Conservation (phyloP, 2,329 filamentous ascomycete species). For the Fusarium graminum region DNA sequence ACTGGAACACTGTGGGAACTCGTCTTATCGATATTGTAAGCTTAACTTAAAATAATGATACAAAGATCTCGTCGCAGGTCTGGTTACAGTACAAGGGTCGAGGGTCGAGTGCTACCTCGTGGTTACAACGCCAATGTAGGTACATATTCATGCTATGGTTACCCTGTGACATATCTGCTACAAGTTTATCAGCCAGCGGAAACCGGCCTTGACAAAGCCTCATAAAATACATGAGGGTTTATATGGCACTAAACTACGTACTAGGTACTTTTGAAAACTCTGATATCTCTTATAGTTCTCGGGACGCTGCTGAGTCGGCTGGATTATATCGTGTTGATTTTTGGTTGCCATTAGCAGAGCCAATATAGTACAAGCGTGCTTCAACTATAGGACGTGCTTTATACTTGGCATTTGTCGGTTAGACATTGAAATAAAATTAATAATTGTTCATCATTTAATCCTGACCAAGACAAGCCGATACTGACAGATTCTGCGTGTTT, state of each 20-base stretch:
- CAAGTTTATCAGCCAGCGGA: conserved; percentile 10
- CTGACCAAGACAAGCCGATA: conserved; percentile 4
- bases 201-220: neutral
- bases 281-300: neutral
- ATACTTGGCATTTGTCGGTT: conserved; percentile 16
- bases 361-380: conserved; percentile 3
- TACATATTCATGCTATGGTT: conserved; percentile 22
- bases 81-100: conserved; percentile 34
- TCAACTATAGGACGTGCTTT: neutral
- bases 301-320: neutral
- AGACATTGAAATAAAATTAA: conserved; percentile 21
- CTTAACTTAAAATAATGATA: conserved; percentile 11
- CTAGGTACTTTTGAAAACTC: conserved; percentile 5
- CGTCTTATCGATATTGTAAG: conserved; percentile 17
- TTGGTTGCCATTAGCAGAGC: neutral
- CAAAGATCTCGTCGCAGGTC: conserved; percentile 29
- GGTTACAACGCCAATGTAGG: conserved; percentile 24
- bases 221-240: neutral
- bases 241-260: neutral
- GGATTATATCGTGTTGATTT: neutral
- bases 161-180: conserved; percentile 36
- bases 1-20: conserved; percentile 22
- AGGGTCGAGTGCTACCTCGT: conserved; percentile 15
- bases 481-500: neutral
- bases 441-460: neutral